A percentile compares a stretch with the other conserved stretches of the same genome.
Evolutionary conservation across 257 asterid genomes (phyloP).

Genomic region (Vinca minor): DNA sequence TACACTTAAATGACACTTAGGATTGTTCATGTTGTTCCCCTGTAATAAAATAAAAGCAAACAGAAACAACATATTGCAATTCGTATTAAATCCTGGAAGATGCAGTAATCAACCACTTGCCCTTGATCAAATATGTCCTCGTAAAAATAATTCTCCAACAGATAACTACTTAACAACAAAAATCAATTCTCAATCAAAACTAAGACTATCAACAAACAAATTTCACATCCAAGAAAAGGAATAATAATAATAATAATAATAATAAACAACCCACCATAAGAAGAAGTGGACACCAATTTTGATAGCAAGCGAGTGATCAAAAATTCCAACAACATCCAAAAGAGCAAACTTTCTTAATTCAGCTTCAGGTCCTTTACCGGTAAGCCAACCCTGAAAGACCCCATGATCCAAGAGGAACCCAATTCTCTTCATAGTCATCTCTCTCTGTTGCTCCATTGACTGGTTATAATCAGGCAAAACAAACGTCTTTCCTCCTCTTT

Average conservation of each 20-base stretch:
- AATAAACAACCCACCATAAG: conserved; percentile 48
- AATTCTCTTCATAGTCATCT: conserved; percentile 88
- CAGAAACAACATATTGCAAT: too few species aligned
- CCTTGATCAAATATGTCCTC: too few species aligned
- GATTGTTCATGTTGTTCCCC: background rate
- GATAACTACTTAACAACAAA: background rate
- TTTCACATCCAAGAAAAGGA: background rate
- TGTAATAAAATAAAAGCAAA: too few species aligned
- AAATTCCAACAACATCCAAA: conserved; percentile 60
- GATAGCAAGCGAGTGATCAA: conserved; percentile 84
- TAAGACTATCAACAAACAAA: background rate
- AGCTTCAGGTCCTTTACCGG: conserved; percentile 54
- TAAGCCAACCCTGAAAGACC: conserved; percentile 77
- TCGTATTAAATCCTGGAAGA: too few species aligned
- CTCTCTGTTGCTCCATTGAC: conserved; percentile 96
- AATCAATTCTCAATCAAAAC: background rate
- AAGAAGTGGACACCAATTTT: conserved; percentile 83
- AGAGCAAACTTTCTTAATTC: conserved; percentile 87
- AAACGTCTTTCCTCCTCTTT: conserved; percentile 67
- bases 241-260: background rate
- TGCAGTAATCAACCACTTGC: too few species aligned
- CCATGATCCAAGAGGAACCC: conserved; percentile 65
- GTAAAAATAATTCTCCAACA: too few species aligned
- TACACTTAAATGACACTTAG: background rate
- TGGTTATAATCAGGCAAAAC: conserved; percentile 80